Base-by-base conservation (phyloP, 2,329 filamentous ascomycete species). In the Cercospora zeae-maydis region DNA sequence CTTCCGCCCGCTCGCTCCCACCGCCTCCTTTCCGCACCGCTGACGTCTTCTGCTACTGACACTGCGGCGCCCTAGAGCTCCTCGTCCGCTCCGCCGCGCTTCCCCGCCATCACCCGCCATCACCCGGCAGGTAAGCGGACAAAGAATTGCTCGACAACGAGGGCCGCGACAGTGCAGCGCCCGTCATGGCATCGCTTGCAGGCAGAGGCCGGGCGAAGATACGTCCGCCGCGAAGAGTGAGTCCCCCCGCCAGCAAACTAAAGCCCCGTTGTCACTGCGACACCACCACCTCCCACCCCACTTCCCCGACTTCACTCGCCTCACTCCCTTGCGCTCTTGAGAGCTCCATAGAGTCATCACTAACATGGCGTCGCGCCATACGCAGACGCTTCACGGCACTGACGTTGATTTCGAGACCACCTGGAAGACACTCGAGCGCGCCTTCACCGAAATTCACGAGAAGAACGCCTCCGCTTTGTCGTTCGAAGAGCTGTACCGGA, bases 401-500 rank as follows among this genome's bases (percentile, higher is more conserved):
- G 81, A 83, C 9, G 83, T 89, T 70, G 91, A 96, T 68, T 96
- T 96, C 74, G 90, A 96, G n/a, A 82, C 85, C 2, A 90, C 88
- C 70, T 99, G 95, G 95, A 81, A 82, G 13, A 86, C 87, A 49
- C 85, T 99, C 7, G 83, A 87, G 51, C 84, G 87, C 53, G 92
- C 93, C 3, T 85, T 99, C 58, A 83, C 81, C 61, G 91, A 96
- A 73, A 98, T 99, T 56, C 93, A 98, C 78, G 90, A 87, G 62
- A 93, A 96, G 75, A 95, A 96, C 75, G 92, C 92, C 64, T 96
- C 92, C 9, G 83, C 84, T 14, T 85, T 99, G 2, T 96, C 93
- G 0, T 99, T 97, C 79, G 95, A 99, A 76, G 90, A 96, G 72
- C 85, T 99, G 0, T 99, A 99, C 78, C 89, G 95, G 62, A 90